Evolutionary conservation across 352 stramenopile genomes (phyloP).

Genomic region (Globisporangium splendens): DNA sequence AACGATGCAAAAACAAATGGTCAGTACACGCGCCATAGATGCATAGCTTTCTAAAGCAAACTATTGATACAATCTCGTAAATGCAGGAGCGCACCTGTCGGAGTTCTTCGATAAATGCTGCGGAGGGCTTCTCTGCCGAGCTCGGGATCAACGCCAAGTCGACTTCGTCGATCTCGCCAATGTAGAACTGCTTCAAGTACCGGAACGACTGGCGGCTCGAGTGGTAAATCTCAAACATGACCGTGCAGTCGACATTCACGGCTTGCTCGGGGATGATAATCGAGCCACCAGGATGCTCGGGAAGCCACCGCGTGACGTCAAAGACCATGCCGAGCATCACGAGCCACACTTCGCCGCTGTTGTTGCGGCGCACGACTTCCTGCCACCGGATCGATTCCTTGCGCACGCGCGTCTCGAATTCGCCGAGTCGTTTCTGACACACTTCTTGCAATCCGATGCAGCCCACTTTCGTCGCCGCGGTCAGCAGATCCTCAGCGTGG

Average conservation of each 20-base stretch:
- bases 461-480: slow-evolving; percentile 60
- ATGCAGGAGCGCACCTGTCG: slow-evolving; percentile 32
- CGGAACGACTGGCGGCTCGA: slow-evolving; percentile 88
- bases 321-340: slow-evolving; percentile 89
- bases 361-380: slow-evolving; percentile 76
- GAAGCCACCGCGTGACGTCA: slow-evolving; percentile 87
- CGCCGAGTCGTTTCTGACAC: slow-evolving; percentile 62
- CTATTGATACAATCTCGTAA: neutral
- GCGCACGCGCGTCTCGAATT: slow-evolving; percentile 81
- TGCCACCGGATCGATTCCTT: slow-evolving; percentile 79
- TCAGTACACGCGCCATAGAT: too few species aligned
- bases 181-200: slow-evolving; percentile 91
- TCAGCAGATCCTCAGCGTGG: slow-evolving; percentile 68
- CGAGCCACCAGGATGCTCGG: slow-evolving; percentile 81
- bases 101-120: slow-evolving; percentile 73
- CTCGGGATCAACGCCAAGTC: slow-evolving; percentile 55
- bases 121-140: slow-evolving; percentile 44
- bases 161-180: slow-evolving; percentile 73
- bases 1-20: neutral
- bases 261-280: slow-evolving; percentile 83
- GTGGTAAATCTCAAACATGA: slow-evolving; percentile 93
- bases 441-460: slow-evolving; percentile 77
- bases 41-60: neutral
- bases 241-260: slow-evolving; percentile 84
- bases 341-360: slow-evolving; percentile 71